Evolutionary conservation across 2,329 filamentous ascomycete species (phyloP), one percentile per base, ranked within the genome.

Genomic region (Trichocomaceae sp.): DNA sequence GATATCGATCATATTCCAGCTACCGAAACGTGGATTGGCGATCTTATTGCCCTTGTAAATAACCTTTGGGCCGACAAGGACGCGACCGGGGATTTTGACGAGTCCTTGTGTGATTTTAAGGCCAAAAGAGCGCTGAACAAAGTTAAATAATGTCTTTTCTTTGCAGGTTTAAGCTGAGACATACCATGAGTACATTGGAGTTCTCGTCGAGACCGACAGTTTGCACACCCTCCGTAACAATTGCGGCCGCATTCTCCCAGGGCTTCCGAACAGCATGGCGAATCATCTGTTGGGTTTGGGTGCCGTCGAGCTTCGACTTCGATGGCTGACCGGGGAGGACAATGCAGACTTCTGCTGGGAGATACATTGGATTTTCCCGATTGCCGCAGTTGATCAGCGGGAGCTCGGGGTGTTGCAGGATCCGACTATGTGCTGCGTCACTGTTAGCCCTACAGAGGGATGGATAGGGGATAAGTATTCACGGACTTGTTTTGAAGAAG

Each of bases 1-100:
- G 12, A 82, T 75, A 0, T 73, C 67, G 0, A 60, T 69, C 75
- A 92, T 80, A 62, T 90, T 89, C 88, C 88, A 93, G 1, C 78
- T 77, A 0, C 85, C 87, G 17, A 73, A 71, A 1, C 54, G 59
- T 0, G 79, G 71, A 1, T 50, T 64, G 8, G 77, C 56, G 52
- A 61, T 54, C 4, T 59, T 65, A 15, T 41, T 58, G 20, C 66
- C 57, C 54, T 65, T 57, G 63, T 95, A 95, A 2, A 72, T 67
- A 26, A 95, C 72, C 0, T 60, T 63, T 0, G 90, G 90, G 0
- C 81, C 64, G 0, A 63, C 42, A 0, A 95, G 77, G 37, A 92
- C 79, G 5, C 91, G 83, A 1, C 83, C 91, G 0, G 77, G 76
- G 0, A 96, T 86, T 0, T 86, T 87, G 29, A 95, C 75, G 37